Evolutionary conservation across 176 grass and related monocot genomes (phyloP).

Genomic region (Eleusine indica): DNA sequence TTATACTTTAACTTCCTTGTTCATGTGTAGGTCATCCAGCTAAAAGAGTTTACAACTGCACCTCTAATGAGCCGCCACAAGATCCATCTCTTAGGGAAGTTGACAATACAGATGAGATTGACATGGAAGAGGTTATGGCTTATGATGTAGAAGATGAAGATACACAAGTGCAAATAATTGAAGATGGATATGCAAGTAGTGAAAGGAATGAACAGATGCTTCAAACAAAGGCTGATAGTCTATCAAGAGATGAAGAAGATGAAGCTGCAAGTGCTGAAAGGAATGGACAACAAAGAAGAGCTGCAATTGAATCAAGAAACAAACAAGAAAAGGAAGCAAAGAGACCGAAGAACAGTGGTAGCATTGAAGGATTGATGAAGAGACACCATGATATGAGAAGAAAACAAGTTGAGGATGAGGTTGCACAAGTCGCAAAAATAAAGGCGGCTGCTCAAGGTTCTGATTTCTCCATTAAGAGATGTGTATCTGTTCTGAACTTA

Average conservation of each 20-base stretch:
- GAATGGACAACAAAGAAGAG: neutral
- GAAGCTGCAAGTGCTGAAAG: neutral
- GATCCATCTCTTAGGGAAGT: neutral
- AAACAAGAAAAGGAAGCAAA: neutral
- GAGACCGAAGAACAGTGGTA: neutral
- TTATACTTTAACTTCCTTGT: neutral
- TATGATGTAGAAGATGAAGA: neutral
- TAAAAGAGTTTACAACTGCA: neutral
- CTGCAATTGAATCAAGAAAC: neutral
- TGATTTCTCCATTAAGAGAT: neutral
- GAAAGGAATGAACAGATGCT: neutral
- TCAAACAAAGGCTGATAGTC: neutral
- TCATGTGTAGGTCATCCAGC: neutral
- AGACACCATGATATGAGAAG: neutral
- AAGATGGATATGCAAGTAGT: neutral
- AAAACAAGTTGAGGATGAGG: neutral
- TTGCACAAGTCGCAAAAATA: neutral
- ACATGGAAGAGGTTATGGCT: neutral
- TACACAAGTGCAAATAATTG: neutral
- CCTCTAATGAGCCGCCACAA: neutral
- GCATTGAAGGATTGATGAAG: neutral
- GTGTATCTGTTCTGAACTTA: neutral
- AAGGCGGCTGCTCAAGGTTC: neutral
- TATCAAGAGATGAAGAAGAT: neutral
- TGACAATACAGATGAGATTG: neutral